These are phyloP conservation scores for Neonectria sp. DNA, from an alignment of 2,329 filamentous ascomycete genomes.

Conservation along the genomic window DNA sequence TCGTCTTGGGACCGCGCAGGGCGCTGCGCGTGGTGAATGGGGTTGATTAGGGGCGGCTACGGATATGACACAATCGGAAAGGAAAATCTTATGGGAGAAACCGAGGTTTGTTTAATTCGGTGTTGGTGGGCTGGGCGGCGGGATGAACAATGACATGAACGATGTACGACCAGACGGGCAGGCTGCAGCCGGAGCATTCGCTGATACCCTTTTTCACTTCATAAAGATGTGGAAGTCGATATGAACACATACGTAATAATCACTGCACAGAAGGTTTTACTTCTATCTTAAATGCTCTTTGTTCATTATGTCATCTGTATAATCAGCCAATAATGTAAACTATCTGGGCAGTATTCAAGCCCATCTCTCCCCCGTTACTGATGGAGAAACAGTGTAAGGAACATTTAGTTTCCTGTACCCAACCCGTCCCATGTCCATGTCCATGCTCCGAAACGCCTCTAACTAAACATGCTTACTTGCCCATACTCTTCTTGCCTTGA, in stretches of 20 bases:
- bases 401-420: background rate
- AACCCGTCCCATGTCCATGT: conserved; percentile 11
- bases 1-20: conserved; percentile 77
- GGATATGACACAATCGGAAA: background rate
- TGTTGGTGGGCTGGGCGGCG: conserved; percentile 8
- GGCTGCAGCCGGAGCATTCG: conserved; percentile 35
- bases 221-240: background rate
- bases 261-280: background rate
- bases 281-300: conserved; percentile 10
- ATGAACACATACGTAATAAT: conserved; percentile 16
- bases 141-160: conserved; percentile 34
- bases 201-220: conserved; percentile 41
- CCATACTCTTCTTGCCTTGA: conserved; percentile 8
- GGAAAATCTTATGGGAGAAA: background rate
- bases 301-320: conserved; percentile 33
- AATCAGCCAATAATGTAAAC: conserved; percentile 15
- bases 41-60: conserved; percentile 47
- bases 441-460: conserved; percentile 25
- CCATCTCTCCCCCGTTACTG: background rate
- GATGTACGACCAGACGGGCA: conserved; percentile 31
- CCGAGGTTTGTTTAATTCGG: conserved; percentile 6
- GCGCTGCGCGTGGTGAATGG: conserved; percentile 79
- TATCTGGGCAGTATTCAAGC: conserved; percentile 18
- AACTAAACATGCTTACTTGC: conserved; percentile 12
- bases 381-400: background rate